Conservation (phyloP, 306 rosid species). For the Chamaecrista fasciculata region DNA sequence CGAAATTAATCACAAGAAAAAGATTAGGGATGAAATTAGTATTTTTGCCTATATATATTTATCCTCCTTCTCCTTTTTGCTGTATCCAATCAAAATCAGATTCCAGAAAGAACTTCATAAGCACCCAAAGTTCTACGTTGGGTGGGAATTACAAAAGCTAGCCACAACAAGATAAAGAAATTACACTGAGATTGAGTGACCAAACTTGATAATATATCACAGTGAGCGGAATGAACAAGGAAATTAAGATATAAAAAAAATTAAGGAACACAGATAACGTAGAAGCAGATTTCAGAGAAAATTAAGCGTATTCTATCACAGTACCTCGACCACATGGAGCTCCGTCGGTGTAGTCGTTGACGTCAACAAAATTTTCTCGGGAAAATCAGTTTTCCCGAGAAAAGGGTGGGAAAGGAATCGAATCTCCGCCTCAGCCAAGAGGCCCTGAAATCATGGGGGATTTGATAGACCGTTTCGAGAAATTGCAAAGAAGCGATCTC, state of each 20-base stretch:
- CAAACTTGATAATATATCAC: background rate
- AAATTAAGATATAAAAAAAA: background rate
- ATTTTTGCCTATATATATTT: too few species aligned
- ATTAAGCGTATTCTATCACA: slow-evolving; percentile 1
- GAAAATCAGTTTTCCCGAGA: slow-evolving; percentile 27
- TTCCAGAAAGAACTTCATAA: slow-evolving; percentile 4
- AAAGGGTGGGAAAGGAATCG: slow-evolving; percentile 20
- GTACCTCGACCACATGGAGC: slow-evolving; percentile 43
- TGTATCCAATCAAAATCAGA: slow-evolving; percentile 21
- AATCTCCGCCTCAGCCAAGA: slow-evolving; percentile 21
- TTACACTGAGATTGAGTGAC: background rate
- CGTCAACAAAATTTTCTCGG: slow-evolving; percentile 15
- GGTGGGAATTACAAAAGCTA: slow-evolving; percentile 37
- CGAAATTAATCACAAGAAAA: too few species aligned
- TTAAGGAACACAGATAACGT: background rate
- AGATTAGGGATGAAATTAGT: too few species aligned
- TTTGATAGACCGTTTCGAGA: slow-evolving; percentile 33
- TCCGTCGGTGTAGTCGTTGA: slow-evolving; percentile 30
- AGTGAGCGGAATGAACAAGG: background rate
- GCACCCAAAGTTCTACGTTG: slow-evolving; percentile 20
- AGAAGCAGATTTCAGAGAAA: background rate
- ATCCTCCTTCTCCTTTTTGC: slow-evolving; percentile 41
- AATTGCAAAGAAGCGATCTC: background rate
- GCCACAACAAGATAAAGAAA: slow-evolving; percentile 20
- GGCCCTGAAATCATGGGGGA: slow-evolving; percentile 57